Evolutionary conservation across 495 filamentous ascomycete genomes (phyloP).

Genomic region (Hyphodiscus hymeniophilus): DNA sequence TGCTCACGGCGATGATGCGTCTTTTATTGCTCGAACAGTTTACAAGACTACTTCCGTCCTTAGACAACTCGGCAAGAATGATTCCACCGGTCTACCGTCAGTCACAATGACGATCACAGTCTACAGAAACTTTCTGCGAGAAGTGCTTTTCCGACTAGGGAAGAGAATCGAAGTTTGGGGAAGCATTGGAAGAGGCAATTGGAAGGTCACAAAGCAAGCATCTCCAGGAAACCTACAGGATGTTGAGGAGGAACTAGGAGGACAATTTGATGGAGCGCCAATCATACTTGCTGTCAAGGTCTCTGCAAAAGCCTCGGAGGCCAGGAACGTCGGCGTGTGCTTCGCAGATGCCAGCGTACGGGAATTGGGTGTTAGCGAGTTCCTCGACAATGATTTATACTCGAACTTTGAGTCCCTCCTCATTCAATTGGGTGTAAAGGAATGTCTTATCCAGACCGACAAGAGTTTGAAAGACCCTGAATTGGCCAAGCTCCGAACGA

Average conservation of each 20-base stretch:
- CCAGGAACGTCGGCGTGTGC: conserved; percentile 83
- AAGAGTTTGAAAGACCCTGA: conserved; percentile 67
- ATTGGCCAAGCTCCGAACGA: conserved; percentile 74
- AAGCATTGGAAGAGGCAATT: conserved; percentile 69
- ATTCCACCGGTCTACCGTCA: conserved; percentile 75
- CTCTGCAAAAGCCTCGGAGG: conserved; percentile 75
- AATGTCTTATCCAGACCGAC: conserved; percentile 78
- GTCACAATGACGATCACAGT: conserved; percentile 92
- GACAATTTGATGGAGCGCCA: conserved; percentile 77
- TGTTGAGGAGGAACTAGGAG: conserved; percentile 91
- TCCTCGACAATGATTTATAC: conserved; percentile 95
- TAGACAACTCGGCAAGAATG: conserved; percentile 74
- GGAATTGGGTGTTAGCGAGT: conserved; percentile 94
- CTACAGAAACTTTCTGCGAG: conserved; percentile 90
- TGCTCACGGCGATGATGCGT: conserved; percentile 84
- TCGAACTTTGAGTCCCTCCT: conserved; percentile 96
- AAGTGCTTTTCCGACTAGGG: conserved; percentile 83
- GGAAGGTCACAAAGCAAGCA: conserved; percentile 86
- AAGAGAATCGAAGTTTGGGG: conserved; percentile 89
- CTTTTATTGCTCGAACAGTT: conserved; percentile 87
- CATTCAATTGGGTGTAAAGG: conserved; percentile 92
- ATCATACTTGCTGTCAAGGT: conserved; percentile 95
- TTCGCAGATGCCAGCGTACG: conserved; percentile 97
- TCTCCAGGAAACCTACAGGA: conserved; percentile 96
- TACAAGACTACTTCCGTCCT: conserved; percentile 98